Base-by-base conservation (phyloP, 768 basidiomycete species). In the Asterophora lycoperdoides region DNA sequence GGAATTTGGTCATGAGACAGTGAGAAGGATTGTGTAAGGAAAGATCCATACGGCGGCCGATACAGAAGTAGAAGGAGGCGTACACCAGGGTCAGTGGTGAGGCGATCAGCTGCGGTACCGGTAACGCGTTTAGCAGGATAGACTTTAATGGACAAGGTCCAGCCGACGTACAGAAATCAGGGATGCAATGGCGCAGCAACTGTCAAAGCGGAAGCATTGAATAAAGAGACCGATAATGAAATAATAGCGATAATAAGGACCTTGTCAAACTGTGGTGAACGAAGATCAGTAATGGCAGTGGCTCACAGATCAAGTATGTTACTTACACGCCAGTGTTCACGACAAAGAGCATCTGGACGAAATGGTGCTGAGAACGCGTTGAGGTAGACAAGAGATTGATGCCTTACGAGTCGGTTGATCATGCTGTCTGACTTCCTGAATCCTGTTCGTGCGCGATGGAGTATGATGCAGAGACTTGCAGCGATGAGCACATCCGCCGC, bases 381-480 rank as follows among this genome's bases (percentile, higher is more conserved):
- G 34, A 18, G 30, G 10, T 9, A 20, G 30, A 8, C 8, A 14
- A 33, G 37, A 43, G 4, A 34, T 1, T 1, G 6, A 11, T 2
- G 19, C 57, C 71, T 43, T 44, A 73, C 75, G 49, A 81, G 52
- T 46, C 66, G 72, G 48, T 67, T 79, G 51, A 83, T 75, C 60
- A 81, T 69, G 1, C 66, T 72, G 52, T 81, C 79, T 7, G 75
- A 73, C 47, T 63, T 74, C 41, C 65, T 69, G 62, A 80, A 81
- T 2, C 78, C 77, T 5, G 80, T 79, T 8, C 78, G 68, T 1
- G 77, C 72, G 13, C 49, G 62, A 10, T 76, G 72, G 29, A 82
- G 64, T 48, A 82, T 55, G 37, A 58, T 52, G 44, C 73, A 76
- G 2, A 82, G 68, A n/a, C 69, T 68, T 10, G 49, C 44, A 0